A percentile compares a stretch with the other conserved stretches of the same genome.
Conservation (phyloP, 2,329 filamentous ascomycete species). For the Pyrenophora graminea region DNA sequence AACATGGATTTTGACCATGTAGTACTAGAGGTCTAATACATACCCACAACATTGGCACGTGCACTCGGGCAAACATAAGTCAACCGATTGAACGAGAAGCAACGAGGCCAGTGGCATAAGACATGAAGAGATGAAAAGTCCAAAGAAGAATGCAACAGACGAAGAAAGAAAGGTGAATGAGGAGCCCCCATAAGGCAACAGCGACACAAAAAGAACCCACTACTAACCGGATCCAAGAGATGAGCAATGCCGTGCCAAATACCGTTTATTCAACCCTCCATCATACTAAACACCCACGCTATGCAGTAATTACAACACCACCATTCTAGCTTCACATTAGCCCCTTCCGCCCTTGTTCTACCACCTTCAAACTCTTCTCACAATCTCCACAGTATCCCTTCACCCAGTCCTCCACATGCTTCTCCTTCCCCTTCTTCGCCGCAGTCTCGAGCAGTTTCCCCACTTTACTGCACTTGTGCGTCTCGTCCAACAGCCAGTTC, state of each 20-base stretch:
- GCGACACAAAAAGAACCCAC: background rate
- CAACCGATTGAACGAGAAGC: too few relatives aligned
- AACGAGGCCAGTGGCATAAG: too few relatives aligned
- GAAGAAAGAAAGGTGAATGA: too few relatives aligned
- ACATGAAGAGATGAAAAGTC: too few relatives aligned
- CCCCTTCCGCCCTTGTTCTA: conserved; percentile 12
- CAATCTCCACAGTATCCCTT: conserved; percentile 67
- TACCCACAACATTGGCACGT: too few relatives aligned
- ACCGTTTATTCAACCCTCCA: background rate
- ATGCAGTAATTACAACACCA: background rate
- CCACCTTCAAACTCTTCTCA: conserved; percentile 40
- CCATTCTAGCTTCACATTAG: conserved; percentile 7
- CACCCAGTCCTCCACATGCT: conserved; percentile 61
- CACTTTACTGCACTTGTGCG: conserved; percentile 70
- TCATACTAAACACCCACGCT: background rate
- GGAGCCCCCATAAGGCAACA: too few relatives aligned
- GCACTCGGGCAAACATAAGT: too few relatives aligned
- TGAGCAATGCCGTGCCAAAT: background rate
- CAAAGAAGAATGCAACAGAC: too few relatives aligned
- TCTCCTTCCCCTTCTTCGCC: conserved; percentile 45
- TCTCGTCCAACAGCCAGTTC: conserved; percentile 85
- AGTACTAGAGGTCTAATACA: conserved; percentile 14
- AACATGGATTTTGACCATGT: conserved; percentile 48
- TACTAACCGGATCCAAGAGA: too few relatives aligned
- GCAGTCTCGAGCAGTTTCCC: conserved; percentile 50